A percentile compares a stretch with the other conserved stretches of the same genome.
Conservation (phyloP, 2,329 filamentous ascomycete species). For the Blastomyces gilchristii region DNA sequence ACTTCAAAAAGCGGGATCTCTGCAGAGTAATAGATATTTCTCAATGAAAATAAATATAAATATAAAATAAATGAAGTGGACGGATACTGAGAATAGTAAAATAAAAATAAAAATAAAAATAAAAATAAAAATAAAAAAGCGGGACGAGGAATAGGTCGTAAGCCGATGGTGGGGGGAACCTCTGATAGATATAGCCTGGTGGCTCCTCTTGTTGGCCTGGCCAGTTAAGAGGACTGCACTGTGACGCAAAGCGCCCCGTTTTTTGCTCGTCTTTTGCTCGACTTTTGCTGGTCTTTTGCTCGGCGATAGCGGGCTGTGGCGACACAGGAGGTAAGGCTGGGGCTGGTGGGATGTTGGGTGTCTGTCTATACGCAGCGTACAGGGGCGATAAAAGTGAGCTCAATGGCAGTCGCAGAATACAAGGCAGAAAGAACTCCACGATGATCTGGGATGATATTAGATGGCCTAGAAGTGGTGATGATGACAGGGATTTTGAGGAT, state of each 20-base stretch:
- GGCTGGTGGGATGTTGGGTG: neutral
- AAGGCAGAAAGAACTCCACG: neutral
- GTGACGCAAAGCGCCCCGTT: conserved; percentile 4
- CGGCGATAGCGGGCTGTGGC: neutral
- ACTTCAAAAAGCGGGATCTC: neutral
- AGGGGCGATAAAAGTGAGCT: too few relatives aligned
- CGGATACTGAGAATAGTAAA: neutral
- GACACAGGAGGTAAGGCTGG: neutral
- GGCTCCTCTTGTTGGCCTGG: neutral
- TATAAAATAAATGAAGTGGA: neutral
- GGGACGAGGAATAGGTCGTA: neutral
- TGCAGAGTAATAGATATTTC: neutral
- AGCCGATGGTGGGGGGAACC: neutral
- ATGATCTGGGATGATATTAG: too few relatives aligned
- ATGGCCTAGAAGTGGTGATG: too few relatives aligned
- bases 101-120: too few relatives aligned
- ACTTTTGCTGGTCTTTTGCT: too few relatives aligned
- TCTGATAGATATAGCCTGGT: neutral
- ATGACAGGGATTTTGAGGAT: too few relatives aligned
- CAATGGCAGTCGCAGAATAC: neutral
- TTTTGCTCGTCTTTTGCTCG: neutral
- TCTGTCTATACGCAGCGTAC: too few relatives aligned
- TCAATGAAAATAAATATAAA: neutral
- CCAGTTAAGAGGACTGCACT: neutral
- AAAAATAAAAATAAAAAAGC: neutral